These are phyloP conservation scores for Emmonsiellopsis sp. DNA, from an alignment of 2,329 filamentous ascomycete genomes.

Conservation along the genomic window DNA sequence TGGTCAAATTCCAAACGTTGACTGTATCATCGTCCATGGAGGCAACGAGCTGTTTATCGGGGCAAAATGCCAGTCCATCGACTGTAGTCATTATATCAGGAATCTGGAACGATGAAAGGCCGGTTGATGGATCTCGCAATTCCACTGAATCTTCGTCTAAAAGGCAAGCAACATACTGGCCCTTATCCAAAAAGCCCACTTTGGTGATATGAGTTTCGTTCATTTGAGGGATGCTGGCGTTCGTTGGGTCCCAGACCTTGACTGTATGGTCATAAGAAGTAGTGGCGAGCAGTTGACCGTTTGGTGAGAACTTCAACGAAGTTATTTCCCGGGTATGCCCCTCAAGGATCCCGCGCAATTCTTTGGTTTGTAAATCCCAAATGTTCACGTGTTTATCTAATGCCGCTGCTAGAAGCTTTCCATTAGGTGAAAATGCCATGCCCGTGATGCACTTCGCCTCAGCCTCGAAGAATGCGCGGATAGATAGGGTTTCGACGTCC, in stretches of 20 bases:
- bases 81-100: not conserved
- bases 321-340: not conserved
- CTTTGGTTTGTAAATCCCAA: not conserved
- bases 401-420: not conserved
- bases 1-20: not conserved
- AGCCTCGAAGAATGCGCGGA: not conserved
- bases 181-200: not conserved
- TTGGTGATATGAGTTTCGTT: not conserved
- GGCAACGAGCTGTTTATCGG: not conserved
- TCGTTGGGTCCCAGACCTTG: slow-evolving; percentile 1
- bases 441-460: not conserved
- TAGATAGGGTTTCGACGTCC: not conserved
- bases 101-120: not conserved
- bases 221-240: not conserved
- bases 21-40: not conserved
- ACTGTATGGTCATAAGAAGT: slow-evolving; percentile 6
- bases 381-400: not conserved
- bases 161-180: not conserved
- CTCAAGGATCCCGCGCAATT: not conserved
- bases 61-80: not conserved
- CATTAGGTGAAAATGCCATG: not conserved
- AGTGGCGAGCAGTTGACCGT: slow-evolving; percentile 6
- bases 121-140: not conserved
- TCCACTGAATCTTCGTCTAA: not conserved
- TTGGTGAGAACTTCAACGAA: slow-evolving; percentile 1